phyloP scores from a whole-genome alignment of 129 eudicot genomes.

The Artemisia annua region DNA sequence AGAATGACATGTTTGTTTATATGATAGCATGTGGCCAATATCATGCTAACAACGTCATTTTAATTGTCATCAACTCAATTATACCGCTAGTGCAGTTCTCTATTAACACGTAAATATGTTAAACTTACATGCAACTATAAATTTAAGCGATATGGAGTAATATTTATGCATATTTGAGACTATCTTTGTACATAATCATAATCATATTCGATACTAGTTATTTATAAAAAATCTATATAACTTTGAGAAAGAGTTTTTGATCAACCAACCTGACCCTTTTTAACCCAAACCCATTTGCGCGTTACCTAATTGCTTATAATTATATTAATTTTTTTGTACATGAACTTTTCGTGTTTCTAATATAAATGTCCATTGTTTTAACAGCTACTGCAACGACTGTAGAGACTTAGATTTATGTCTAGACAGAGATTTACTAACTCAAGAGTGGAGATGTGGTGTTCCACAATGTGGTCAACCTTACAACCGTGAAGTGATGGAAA shows the following conservation, averaged over 20 bases:
- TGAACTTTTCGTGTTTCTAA: not conserved
- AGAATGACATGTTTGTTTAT: not conserved
- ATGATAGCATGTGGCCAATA: not conserved
- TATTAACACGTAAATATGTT: not conserved
- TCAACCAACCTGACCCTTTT: too few species aligned
- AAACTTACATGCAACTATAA: not conserved
- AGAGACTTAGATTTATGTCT: conserved; percentile 85
- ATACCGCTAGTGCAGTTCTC: not conserved
- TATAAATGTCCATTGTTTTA: conserved; percentile 5
- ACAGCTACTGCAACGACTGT: conserved; percentile 93
- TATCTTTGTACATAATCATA: too few species aligned
- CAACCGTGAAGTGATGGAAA: conserved; percentile 85
- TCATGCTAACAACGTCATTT: not conserved
- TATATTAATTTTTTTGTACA: not conserved
- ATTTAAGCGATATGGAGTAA: not conserved
- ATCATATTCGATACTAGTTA: too few species aligned
- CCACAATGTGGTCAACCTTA: conserved; percentile 96
- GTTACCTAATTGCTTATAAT: not conserved
- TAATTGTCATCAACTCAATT: not conserved
- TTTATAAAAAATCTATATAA: too few species aligned
- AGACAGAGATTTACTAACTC: conserved; percentile 60
- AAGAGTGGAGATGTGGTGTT: conserved; percentile 85
- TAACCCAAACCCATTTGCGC: too few species aligned
- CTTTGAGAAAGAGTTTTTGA: too few species aligned
- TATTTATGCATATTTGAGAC: not conserved